phyloP scores from a whole-genome alignment of 306 rosid genomes.

The Vigna mungo region DNA sequence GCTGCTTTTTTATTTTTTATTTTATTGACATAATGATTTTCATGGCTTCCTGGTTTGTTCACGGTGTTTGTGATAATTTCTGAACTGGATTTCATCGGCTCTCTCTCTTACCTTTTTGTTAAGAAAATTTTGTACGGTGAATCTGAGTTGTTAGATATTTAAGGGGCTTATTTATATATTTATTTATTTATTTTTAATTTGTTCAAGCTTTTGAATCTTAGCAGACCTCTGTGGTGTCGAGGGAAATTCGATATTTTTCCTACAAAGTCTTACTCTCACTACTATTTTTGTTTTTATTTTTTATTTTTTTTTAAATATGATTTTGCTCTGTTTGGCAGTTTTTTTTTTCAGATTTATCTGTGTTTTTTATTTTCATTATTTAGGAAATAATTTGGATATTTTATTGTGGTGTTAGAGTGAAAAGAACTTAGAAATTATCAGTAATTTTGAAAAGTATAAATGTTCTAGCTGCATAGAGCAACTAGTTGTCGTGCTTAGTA shows the following conservation, averaged over 20 bases:
- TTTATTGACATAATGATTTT: background rate
- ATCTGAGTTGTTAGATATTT: conserved; percentile 45
- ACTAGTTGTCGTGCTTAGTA: conserved; percentile 12
- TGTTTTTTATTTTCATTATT: conserved; percentile 16
- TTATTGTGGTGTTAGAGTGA: no score
- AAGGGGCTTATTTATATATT: background rate
- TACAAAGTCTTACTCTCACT: conserved; percentile 28
- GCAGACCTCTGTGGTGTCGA: background rate
- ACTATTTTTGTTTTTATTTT: background rate
- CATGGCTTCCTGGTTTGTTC: background rate
- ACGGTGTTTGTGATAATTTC: conserved; percentile 18
- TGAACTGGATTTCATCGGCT: background rate
- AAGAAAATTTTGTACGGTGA: conserved; percentile 3
- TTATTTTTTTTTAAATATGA: background rate
- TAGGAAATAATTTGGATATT: background rate
- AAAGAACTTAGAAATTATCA: conserved; percentile 17
- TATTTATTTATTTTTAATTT: background rate
- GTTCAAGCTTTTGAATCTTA: conserved; percentile 20
- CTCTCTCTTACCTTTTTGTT: background rate
- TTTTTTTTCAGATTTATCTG: conserved; percentile 33
- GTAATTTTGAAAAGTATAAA: background rate
- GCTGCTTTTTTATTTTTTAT: background rate
- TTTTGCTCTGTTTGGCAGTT: conserved; percentile 28
- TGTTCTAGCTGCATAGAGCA: conserved; percentile 27
- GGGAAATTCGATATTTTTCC: conserved; percentile 14